phyloP scores from a whole-genome alignment of 2,329 filamentous ascomycete species.

The Fusarium kyushuense region DNA sequence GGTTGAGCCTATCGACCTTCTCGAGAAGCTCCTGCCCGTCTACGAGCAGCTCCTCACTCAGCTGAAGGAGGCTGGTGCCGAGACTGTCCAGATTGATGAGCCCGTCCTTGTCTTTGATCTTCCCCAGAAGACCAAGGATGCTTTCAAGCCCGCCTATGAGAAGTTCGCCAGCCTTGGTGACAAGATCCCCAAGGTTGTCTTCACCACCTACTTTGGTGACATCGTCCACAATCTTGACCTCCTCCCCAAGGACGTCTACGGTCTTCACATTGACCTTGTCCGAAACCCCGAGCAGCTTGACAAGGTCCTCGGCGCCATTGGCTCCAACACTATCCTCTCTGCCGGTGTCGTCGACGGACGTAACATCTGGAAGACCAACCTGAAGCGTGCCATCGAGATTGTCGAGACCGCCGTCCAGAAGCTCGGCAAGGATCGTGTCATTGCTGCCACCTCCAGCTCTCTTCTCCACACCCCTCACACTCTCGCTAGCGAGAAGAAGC shows the following conservation, averaged over 20 bases:
- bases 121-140: conserved; percentile 87
- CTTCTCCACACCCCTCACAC: conserved; percentile 99
- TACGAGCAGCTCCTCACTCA: conserved; percentile 93
- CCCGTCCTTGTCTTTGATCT: conserved; percentile 96
- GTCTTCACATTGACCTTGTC: conserved; percentile 94
- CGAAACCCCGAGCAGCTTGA: conserved; percentile 98
- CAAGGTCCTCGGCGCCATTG: conserved; percentile 83
- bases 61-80: conserved; percentile 95
- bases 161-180: conserved; percentile 81
- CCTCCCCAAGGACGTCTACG: conserved; percentile 82
- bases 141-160: conserved; percentile 98
- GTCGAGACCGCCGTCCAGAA: conserved; percentile 92
- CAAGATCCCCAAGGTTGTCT: conserved; percentile 86
- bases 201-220: conserved; percentile 99
- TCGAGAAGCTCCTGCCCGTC: conserved; percentile 92
- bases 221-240: conserved; percentile 99
- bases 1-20: conserved; percentile 92
- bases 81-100: conserved; percentile 98
- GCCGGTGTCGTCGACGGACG: conserved; percentile 97
- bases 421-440: conserved; percentile 96
- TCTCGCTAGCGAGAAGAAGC: conserved; percentile 97
- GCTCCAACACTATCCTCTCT: conserved; percentile 89
- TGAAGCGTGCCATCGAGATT: conserved; percentile 91
- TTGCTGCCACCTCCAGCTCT: conserved; percentile 96
- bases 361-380: conserved; percentile 99